Evolutionary conservation across 768 basidiomycete species (phyloP), one percentile per base, ranked within the genome.

Genomic region (Terana coerulea): DNA sequence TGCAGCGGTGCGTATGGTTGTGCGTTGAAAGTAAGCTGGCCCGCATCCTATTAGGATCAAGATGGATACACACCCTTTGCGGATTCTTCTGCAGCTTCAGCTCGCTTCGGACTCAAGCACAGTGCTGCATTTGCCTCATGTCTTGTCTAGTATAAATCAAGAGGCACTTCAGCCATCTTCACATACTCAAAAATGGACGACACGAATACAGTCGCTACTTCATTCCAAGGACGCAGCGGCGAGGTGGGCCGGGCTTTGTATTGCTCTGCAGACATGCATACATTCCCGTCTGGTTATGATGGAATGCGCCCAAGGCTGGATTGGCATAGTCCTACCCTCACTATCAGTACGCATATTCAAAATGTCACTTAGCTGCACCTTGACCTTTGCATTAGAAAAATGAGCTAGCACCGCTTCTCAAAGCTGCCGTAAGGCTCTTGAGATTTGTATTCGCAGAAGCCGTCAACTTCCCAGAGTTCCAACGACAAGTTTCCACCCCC

Each of bases 241-340:
- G 47, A 79, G 86, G 51, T 93, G 91, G 91, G 83, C 86, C 19
- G 91, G 88, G 8, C 71, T 91, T 29, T 87, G 81, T 59, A 67
- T 92, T 41, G 90, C 91, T 1, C 71, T 83, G 58, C 81, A 80
- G 57, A 84, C 84, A 9, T 77, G 84, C 0, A 56, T 73, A 21
- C 64, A 80, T 34, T 88, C 86, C 1, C 80, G 71, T 61, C 62
- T 65, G 10, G 56, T 83, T 7, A 80, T 92, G 75, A 67, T 86
- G 48, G 88, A 91, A 51, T 78, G 71, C 55, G 85, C 88, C 2
- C 82, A 85, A 58, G 74, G 76, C 45, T 93, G 91, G 91, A 66
- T 91, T 33, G 76, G 75, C 47, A 70, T 78, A 28, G 77, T 77
- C 7, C 65, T 91, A 57, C 81, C 87, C 49, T 67, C 80, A 56